A percentile compares a stretch with the other conserved stretches of the same genome.
phyloP scores from a whole-genome alignment of 176 grass and related monocot genomes.

The Puccinellia tenuiflora region DNA sequence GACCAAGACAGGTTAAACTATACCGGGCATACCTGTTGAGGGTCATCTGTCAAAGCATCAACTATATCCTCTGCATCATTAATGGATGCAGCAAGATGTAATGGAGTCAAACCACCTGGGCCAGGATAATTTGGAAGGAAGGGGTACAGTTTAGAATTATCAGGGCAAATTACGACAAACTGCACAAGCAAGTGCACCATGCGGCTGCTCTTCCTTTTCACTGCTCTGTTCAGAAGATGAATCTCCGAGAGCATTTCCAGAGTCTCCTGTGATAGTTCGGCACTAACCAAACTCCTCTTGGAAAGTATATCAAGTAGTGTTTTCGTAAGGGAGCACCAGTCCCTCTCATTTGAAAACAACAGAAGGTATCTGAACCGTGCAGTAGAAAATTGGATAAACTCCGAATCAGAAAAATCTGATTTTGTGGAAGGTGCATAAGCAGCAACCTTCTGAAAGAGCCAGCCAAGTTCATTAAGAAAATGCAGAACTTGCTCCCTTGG shows the following conservation, averaged over 20 bases:
- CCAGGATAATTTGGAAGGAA: constrained; percentile 67
- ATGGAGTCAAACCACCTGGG: constrained; percentile 75
- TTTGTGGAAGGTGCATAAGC: background rate
- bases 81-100: constrained; percentile 78
- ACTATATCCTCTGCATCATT: constrained; percentile 64
- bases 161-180: constrained; percentile 48
- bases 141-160: constrained; percentile 51
- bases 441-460: constrained; percentile 85
- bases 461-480: constrained; percentile 96
- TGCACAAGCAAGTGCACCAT: constrained; percentile 87
- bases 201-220: constrained; percentile 72
- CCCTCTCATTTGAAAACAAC: constrained; percentile 76
- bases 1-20: background rate
- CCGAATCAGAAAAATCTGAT: constrained; percentile 26
- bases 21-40: constrained; percentile 59
- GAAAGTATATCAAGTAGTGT: constrained; percentile 81
- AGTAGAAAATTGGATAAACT: constrained; percentile 57
- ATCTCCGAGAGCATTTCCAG: constrained; percentile 73
- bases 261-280: constrained; percentile 58
- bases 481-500: constrained; percentile 67
- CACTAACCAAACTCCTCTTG: constrained; percentile 56
- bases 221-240: constrained; percentile 81
- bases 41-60: constrained; percentile 89
- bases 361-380: constrained; percentile 72
- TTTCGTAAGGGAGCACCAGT: constrained; percentile 80